These are phyloP conservation scores for Arabidopsis suecica DNA, from an alignment of 345 rosid genomes.

Conservation along the genomic window DNA sequence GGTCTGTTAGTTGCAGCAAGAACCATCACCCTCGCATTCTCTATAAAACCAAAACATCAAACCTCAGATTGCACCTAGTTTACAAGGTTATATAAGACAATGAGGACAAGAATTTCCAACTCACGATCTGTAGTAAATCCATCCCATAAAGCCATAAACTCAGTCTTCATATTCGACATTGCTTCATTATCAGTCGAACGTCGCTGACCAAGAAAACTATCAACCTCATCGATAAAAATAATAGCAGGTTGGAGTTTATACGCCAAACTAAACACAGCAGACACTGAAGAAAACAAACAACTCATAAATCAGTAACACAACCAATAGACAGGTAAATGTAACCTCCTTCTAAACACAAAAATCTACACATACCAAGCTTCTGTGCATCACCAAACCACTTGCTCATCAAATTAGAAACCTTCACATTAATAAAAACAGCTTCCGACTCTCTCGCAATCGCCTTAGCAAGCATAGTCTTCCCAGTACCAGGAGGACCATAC, in stretches of 20 bases:
- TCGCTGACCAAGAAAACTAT: conserved; percentile 93
- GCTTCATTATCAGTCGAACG: conserved; percentile 89
- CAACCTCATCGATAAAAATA: conserved; percentile 94
- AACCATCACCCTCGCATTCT: conserved; percentile 88
- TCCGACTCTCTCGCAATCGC: conserved; percentile 94
- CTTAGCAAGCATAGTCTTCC: conserved; percentile 98
- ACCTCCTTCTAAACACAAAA: not conserved
- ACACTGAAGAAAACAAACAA: conserved; percentile 59
- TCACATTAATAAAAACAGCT: conserved; percentile 93
- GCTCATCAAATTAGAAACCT: conserved; percentile 93
- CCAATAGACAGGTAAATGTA: not conserved
- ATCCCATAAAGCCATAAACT: conserved; percentile 99
- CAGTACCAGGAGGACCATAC: conserved; percentile 98
- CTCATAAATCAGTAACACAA: not conserved
- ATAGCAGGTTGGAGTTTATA: conserved; percentile 96
- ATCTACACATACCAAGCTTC: conserved; percentile 78
- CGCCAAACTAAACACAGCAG: conserved; percentile 96
- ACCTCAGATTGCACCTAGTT: not conserved
- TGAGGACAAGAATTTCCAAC: conserved; percentile 38
- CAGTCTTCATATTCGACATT: conserved; percentile 91
- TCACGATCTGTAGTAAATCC: conserved; percentile 96
- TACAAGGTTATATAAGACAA: not conserved
- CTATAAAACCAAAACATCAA: conserved; percentile 41
- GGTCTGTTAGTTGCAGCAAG: conserved; percentile 95
- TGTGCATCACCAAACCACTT: conserved; percentile 99